Evolutionary conservation across 1,284 basidiomycete genomes (phyloP).

Genomic region (Moesziomyces antarcticus): DNA sequence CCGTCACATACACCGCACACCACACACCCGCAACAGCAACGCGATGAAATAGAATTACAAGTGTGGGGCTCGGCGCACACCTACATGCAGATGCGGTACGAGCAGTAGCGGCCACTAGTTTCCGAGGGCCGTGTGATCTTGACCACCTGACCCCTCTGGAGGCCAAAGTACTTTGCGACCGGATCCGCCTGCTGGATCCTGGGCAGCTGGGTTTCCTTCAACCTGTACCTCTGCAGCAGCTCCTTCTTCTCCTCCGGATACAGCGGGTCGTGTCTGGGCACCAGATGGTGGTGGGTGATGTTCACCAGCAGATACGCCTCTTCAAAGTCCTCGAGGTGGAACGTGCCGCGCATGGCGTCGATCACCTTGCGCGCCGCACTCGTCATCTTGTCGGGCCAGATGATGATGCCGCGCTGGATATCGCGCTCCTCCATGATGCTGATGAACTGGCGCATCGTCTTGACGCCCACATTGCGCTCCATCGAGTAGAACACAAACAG

Average conservation of each 20-base stretch:
- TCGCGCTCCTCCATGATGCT: constrained; percentile 72
- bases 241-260: constrained; percentile 85
- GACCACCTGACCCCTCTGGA: constrained; percentile 94
- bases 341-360: constrained; percentile 73
- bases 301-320: constrained; percentile 97
- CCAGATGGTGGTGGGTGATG: constrained; percentile 91
- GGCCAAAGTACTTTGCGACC: constrained; percentile 95
- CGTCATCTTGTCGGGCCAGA: constrained; percentile 96
- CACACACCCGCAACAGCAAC: too few relatives aligned
- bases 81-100: constrained; percentile 79
- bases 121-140: constrained; percentile 96
- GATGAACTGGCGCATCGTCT: constrained; percentile 67
- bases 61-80: too few relatives aligned
- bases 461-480: constrained; percentile 65
- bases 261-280: constrained; percentile 92
- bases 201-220: constrained; percentile 97
- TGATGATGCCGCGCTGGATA: constrained; percentile 90
- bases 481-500: constrained; percentile 89
- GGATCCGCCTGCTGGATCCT: constrained; percentile 96
- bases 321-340: constrained; percentile 93
- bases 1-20: not conserved
- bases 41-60: constrained; percentile 3
- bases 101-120: constrained; percentile 93
- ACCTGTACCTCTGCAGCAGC: constrained; percentile 89
- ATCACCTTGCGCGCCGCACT: constrained; percentile 85